Evolutionary conservation across 768 basidiomycete species (phyloP), one percentile per base, ranked within the genome.

Genomic region (Termitomyces sp.): DNA sequence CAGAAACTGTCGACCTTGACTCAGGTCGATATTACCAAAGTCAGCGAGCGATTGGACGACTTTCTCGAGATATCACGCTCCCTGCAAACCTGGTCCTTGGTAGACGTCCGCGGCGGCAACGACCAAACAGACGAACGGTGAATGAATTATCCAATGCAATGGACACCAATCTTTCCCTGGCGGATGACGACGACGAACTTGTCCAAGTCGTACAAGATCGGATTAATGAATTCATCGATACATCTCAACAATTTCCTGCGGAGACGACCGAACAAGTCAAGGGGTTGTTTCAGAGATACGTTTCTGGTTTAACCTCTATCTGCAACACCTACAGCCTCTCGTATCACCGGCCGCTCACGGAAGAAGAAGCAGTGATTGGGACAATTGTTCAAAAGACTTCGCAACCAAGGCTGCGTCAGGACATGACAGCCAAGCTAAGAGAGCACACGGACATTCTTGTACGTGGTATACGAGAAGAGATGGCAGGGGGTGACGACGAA

Each of bases 381-480:
- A 88, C 88, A 0, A 90, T 90, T 61, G 75, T 82, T 0, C 85
- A 86, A 20, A 86, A 86, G 61, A 83, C 78, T 13, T 82, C 85
- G 0, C 85, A 89, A 65, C 80, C 81, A 13, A 77, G 84, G 9
- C 78, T 74, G 60, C 77, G 87, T 24, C 78, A 73, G 60, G 82
- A 87, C 40, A 67, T 78, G 39, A 88, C 86, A 66, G 74, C 83
- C 1, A 79, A 78, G 56, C 66, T 90, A 58, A 76, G 86, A 51
- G 86, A 86, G 50, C 79, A 81, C 57, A 86, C 83, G 0, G 76
- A 81, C 49, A 65, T 76, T 7, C 78, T 90, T 22, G 85, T 85
- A 12, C 74, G 78, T 9, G 73, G 71, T 24, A 73, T 88, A 38
- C 76, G 79, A 59, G 78, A 80, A 56, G 80, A 82, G 24, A 63